Evolutionary conservation across 371 early-diverging fungal genomes (phyloP).

Genomic region (Mucor velutinosus): DNA sequence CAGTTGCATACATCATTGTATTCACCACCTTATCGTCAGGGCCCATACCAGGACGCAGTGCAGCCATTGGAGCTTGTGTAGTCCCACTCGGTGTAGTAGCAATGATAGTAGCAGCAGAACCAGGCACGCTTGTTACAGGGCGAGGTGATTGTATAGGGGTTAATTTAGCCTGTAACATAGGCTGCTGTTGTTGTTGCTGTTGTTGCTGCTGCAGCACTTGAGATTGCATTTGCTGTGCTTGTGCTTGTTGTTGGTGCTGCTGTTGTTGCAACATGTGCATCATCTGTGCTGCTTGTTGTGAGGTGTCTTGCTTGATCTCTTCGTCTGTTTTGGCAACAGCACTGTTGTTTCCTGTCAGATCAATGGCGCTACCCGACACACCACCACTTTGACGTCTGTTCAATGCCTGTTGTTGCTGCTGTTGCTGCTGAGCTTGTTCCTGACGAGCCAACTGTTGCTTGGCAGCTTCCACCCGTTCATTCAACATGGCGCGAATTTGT

Average conservation of each 20-base stretch:
- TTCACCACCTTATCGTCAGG: slow-evolving; percentile 37
- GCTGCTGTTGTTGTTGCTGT: slow-evolving; percentile 14
- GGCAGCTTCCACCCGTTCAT: slow-evolving; percentile 33
- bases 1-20: slow-evolving; percentile 34
- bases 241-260: slow-evolving; percentile 32
- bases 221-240: slow-evolving; percentile 14
- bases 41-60: slow-evolving; percentile 38
- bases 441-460: slow-evolving; percentile 18
- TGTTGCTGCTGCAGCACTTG: slow-evolving; percentile 11
- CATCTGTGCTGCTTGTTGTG: slow-evolving; percentile 25
- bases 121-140: neutral
- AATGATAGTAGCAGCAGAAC: neutral
- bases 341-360: slow-evolving; percentile 9
- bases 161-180: neutral
- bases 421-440: neutral
- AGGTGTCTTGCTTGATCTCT: slow-evolving; percentile 5
- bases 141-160: slow-evolving; percentile 1
- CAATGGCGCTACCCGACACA: neutral
- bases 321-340: neutral
- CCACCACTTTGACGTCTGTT: slow-evolving; percentile 1
- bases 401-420: neutral
- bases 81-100: neutral
- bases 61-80: neutral
- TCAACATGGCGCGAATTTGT: slow-evolving; percentile 35
- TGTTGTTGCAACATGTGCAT: slow-evolving; percentile 32